These are phyloP conservation scores for Pezicula neosporulosa DNA, from an alignment of 2,329 filamentous ascomycete species.

Conservation along the genomic window DNA sequence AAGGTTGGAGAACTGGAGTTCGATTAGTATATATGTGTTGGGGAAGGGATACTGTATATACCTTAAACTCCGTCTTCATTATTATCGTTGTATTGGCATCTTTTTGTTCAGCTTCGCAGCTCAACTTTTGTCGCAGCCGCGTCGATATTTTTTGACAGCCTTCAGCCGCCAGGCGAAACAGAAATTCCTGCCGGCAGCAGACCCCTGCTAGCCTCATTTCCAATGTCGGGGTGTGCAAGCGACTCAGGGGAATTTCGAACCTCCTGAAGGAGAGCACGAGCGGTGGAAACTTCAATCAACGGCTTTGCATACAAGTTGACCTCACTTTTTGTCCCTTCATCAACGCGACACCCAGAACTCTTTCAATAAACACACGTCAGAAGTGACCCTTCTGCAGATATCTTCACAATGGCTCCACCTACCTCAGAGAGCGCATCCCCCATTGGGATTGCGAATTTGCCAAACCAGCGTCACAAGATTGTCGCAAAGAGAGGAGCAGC, in stretches of 20 bases:
- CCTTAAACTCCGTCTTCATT: conserved; percentile 99
- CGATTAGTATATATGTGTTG: conserved; percentile 19
- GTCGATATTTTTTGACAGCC: conserved; percentile 8
- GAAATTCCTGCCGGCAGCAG: conserved; percentile 3
- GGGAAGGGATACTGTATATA: conserved; percentile 33
- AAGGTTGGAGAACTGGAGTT: conserved; percentile 91
- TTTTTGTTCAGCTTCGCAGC: conserved; percentile 6
- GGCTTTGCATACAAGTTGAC: background rate
- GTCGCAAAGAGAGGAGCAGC: conserved; percentile 84
- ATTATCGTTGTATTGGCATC: conserved; percentile 32
- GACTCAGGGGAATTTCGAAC: conserved; percentile 6
- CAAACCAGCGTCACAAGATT: conserved; percentile 74
- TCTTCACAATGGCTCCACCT: conserved; percentile 49
- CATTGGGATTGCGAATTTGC: conserved; percentile 72
- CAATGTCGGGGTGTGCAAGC: conserved; percentile 3
- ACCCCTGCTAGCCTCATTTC: background rate
- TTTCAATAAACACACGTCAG: conserved; percentile 1
- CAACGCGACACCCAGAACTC: background rate
- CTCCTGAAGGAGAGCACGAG: conserved; percentile 10
- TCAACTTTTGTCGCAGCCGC: conserved; percentile 8
- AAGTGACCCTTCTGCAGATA: conserved; percentile 1
- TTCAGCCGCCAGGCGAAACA: background rate
- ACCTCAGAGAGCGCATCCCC: conserved; percentile 59
- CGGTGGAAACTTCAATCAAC: background rate
- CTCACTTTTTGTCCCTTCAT: background rate